Percentiles rank a stretch among this genome's conserved stretches.
These are phyloP conservation scores for Dactylonectria estremocensis DNA, from an alignment of 2,329 filamentous ascomycete species.

Conservation along the genomic window DNA sequence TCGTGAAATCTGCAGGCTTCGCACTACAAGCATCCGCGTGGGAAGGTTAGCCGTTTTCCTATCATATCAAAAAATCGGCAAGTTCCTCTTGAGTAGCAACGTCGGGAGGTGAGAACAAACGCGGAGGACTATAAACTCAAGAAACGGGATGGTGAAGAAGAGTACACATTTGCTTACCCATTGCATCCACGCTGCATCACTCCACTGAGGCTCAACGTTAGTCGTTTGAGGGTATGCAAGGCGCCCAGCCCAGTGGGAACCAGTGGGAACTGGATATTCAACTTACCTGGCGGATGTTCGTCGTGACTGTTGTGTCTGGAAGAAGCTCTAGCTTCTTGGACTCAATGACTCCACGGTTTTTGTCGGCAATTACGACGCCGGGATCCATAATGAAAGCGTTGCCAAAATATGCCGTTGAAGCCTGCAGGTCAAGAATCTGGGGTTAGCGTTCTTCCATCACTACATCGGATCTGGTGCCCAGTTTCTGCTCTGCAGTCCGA, in stretches of 20 bases:
- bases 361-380: slow-evolving; percentile 25
- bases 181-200: slow-evolving; percentile 24
- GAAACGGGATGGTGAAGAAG: background rate
- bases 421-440: background rate
- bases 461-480: background rate
- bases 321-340: background rate
- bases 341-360: background rate
- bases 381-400: slow-evolving; percentile 15
- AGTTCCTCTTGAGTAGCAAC: no score
- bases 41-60: slow-evolving; percentile 1
- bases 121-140: background rate
- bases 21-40: background rate
- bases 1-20: background rate
- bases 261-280: background rate
- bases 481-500: background rate
- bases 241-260: background rate
- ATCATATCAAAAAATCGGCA: background rate
- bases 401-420: background rate
- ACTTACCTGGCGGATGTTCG: slow-evolving; percentile 17
- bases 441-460: slow-evolving; percentile 4
- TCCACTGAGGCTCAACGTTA: slow-evolving; percentile 25
- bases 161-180: slow-evolving; percentile 15
- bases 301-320: background rate
- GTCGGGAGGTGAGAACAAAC: background rate
- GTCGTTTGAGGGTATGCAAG: background rate